Base-by-base conservation (phyloP, 805 yeast species). In the Saturnispora halmiae region DNA sequence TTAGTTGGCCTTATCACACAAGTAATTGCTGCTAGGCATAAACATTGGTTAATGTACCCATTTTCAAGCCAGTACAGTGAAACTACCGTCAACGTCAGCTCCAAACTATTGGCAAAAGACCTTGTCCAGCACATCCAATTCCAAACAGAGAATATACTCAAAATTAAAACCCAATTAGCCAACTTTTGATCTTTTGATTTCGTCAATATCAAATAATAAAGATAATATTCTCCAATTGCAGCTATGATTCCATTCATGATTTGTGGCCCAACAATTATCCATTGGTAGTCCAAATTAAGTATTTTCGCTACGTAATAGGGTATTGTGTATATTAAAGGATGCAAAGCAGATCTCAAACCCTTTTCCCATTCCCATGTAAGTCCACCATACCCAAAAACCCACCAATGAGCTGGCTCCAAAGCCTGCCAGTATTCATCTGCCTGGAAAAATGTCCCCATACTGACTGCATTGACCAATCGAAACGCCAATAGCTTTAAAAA, bases 381-480 rank as follows among this genome's bases (percentile, higher is more conserved):
- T 50, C 75, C 74, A 0, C 98, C 98, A 47, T 79, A 80, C 2
- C 92, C 88, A 56, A 69, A 86, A 0, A 81, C 80, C 28, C 69
- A 63, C 4, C 53, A 43, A 58, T 87, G 95, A 0, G 97, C 98
- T 0, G 96, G 95, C 53, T 92, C 98, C 38, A 92, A 63, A 0
- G 88, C 69, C 60, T 92, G 99, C 77, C 80, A 92, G 61, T 70
- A 92, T 60, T 92, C 99, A 59, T 92, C 99, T 0, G 98, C 90
- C 58, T 92, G 99, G 62, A 92, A 92, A 55, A 77, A 92, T 0
- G 97, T 86, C 41, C 56, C 56, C 4, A 75, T 72, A 1, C 77
- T 57, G 19, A 82, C 54, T 0, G 94, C 74, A 58, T 87, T 86
- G 51, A 73, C 25, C 8, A 79, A 46, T 30, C 95, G 60, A n/a